Base-by-base conservation (phyloP, 2,329 filamentous ascomycete genomes). In the Oidium heveae region DNA sequence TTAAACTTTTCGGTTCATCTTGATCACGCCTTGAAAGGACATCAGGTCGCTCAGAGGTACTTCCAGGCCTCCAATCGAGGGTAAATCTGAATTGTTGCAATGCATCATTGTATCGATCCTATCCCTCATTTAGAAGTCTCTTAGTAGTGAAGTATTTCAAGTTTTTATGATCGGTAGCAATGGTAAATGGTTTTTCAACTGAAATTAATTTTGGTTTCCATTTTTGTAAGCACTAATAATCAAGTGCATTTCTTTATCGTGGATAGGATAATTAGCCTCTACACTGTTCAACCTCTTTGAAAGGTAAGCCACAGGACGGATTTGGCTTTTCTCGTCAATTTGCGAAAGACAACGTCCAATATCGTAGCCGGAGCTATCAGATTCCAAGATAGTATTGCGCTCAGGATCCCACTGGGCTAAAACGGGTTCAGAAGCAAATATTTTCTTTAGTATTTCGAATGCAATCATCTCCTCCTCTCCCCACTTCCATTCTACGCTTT, bases 81-180 rank as follows among this genome's bases (percentile, higher is more conserved):
- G 2, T 5, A 37, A 3, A 37, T 2, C 16, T 2, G 5, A 37
- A 37, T 2, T 12, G 10, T 6, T 37, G 36, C 5, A 37, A 37
- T 12, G 5, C 36, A 16, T 37, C 36, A 37, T 37, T 37, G 10
- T 37, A 37, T 2, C 36, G 10, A 2, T 2, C 16, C 5, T 37
- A 5, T 12, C 36, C 2, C 5, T 37, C 36, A 16, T 37, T 37
- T 37, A 37, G 4, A 2, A 24, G 22, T 2, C 22, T 2, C 4
- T 24, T 24, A 24, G 22, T 24, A 2, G 22, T 24, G 36, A 37
- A 37, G 5, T 37, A 37, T 2, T 16, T 6, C 5, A 56, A 37
- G 44, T 18, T 52, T n/a, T 56, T 56, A 15, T 55, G 15, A 37
- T 57, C 54, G 8, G 9, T 50, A 9, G 53, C 18, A 4, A 57